Base-by-base conservation (phyloP, 2,329 filamentous ascomycete genomes). In the Huntiella abstrusa region DNA sequence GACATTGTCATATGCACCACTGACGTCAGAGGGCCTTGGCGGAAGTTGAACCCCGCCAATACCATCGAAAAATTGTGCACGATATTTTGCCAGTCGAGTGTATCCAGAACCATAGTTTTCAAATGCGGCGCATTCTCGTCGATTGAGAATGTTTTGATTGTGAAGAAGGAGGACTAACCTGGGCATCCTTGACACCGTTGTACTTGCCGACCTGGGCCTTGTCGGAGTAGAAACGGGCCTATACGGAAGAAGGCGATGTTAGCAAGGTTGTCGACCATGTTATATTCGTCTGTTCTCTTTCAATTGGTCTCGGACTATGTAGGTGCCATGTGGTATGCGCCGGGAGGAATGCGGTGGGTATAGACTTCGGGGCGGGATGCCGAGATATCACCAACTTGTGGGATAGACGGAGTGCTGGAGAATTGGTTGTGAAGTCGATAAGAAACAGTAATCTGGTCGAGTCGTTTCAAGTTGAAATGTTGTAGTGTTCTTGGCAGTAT, bases 151-250 rank as follows among this genome's bases (percentile, higher is more conserved):
- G 22, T 28, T 6, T 28, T 6, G 22, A 8, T 28, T 5, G 22
- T 28, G 22, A 8, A 28, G 22, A 8, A 28, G 3, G 7, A 28
- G 52, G 11, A 69, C 81, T 63, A 77, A 91, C 84, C 71, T 88
- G 80, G 61, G 80, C 69, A 61, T 83, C 84, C 70, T 93, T 95
- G 62, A 76, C 73, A 56, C 88, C 91, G 59, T 84, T 80, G 71
- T 95, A 98, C 70, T 91, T 83, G 64, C 87, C 91, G 58, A 96
- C 86, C 57, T 75, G 65, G 32, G 42, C 40, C 51, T 64, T 63
- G 61, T 69, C 74, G 61, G 74, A 75, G 68, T 80, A 87, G 65
- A 64, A 73, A 61, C 76, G 67, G 8, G 41, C 28, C 61, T 65
- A 61, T 64, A 65, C 69, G 13, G n/a, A 7, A 46, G 47, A 55